A percentile compares a stretch with the other conserved stretches of the same genome.
phyloP scores from a whole-genome alignment of 805 yeast species.

The Kodamaea nitidulidarum region DNA sequence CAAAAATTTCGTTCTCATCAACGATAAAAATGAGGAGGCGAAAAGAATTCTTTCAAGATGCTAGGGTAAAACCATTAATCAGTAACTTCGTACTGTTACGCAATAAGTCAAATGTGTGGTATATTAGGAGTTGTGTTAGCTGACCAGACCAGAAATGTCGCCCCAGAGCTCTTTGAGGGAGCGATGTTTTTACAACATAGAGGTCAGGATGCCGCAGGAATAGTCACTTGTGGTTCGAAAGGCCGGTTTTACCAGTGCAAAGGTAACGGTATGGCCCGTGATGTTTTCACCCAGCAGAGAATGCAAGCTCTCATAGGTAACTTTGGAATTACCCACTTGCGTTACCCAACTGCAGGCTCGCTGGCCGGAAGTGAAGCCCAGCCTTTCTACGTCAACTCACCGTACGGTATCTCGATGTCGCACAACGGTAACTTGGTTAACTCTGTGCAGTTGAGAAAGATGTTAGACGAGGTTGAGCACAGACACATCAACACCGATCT shows the following conservation, averaged over 20 bases:
- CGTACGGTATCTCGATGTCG: constrained; percentile 85
- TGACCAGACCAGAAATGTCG: constrained; percentile 67
- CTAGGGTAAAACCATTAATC: constrained; percentile 1
- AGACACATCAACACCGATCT: constrained; percentile 97
- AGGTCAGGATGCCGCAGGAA: constrained; percentile 99
- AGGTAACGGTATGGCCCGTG: constrained; percentile 98
- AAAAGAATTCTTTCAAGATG: constrained; percentile 1
- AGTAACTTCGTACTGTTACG: not conserved
- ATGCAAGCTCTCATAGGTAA: constrained; percentile 79
- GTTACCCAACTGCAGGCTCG: constrained; percentile 98
- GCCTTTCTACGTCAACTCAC: constrained; percentile 96
- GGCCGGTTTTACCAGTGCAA: constrained; percentile 96
- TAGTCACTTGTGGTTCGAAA: constrained; percentile 88
- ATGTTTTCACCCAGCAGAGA: constrained; percentile 85
- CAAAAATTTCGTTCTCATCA: constrained; percentile 6
- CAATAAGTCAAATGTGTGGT: constrained; percentile 72
- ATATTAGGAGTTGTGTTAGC: constrained; percentile 84
- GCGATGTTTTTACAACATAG: constrained; percentile 91
- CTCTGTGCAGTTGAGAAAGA: constrained; percentile 67
- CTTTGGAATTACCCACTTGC: constrained; percentile 91
- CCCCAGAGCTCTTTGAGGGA: constrained; percentile 89
- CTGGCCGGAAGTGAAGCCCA: constrained; percentile 96
- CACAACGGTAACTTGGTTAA: constrained; percentile 96
- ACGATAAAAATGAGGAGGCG: not conserved
- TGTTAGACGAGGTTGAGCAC: constrained; percentile 90